Base-by-base conservation (phyloP, 805 yeast species). In the Ogataea henricii region DNA sequence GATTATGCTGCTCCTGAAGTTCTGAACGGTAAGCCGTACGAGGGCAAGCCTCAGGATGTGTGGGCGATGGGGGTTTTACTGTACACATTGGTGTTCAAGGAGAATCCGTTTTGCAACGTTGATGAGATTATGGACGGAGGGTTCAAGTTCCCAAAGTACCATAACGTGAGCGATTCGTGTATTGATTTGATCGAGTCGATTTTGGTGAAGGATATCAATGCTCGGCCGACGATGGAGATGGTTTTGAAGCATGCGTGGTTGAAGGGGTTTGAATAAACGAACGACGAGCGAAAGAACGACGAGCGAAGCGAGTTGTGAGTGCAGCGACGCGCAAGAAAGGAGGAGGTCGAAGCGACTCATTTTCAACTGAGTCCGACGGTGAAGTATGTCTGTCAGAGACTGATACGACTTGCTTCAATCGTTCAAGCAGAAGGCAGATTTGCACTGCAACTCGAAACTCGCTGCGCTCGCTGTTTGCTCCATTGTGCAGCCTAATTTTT, bases 1-100 rank as follows among this genome's bases (percentile, higher is more conserved):
- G 97, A 94, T 66, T 94, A 92, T 66, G 98, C 98, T 1, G 96
- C 98, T 0, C 99, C 99, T 0, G 99, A 94, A 66, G 96, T 94
- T 0, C 72, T 94, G 29, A 77, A 83, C 43, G 99, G 98, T 2
- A 83, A 83, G 51, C 85, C 91, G 18, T 94, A 92, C 61, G 89
- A 82, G 43, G 99, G 99, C 18, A 85, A 81, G 63, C 92, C 96
- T 3, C 99, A 94, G 66, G 99, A 94, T 68, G 85, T 91, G 2
- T 94, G 99, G 99, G 96, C 98, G 0, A 74, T 92, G 62, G 99
- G 99, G 2, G 87, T 94, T 18, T 71, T 94, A 48, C 71, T 94
- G 18, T 94, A 91, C 68, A 94, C 97, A 0, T 79, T 94, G 61
- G 76, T 92, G 6, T 94, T 86, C 73, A 89, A 91, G 63, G 98